These are phyloP conservation scores for Pythium coloratum DNA, from an alignment of 352 stramenopile genomes.

Conservation along the genomic window DNA sequence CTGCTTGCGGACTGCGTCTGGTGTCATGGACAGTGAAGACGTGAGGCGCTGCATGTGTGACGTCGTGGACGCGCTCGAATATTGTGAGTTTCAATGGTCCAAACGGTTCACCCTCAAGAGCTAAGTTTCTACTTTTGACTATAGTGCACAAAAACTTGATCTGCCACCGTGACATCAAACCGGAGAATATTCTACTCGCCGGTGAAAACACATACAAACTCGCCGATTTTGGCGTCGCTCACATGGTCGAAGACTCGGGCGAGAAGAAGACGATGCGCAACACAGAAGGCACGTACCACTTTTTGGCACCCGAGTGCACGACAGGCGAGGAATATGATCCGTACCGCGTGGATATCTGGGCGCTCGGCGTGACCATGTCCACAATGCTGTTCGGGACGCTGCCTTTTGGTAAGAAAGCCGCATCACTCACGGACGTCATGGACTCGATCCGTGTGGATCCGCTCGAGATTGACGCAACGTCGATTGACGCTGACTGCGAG, in stretches of 20 bases:
- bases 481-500: conserved; percentile 44
- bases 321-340: conserved; percentile 74
- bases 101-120: not conserved
- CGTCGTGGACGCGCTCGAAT: conserved; percentile 76
- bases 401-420: conserved; percentile 63
- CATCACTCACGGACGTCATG: conserved; percentile 68
- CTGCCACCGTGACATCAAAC: conserved; percentile 88
- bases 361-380: conserved; percentile 78
- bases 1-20: conserved; percentile 25
- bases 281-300: conserved; percentile 88
- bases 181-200: conserved; percentile 80
- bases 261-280: conserved; percentile 54
- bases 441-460: conserved; percentile 64
- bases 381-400: conserved; percentile 63
- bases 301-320: conserved; percentile 81
- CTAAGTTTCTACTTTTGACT: conserved; percentile 1
- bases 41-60: conserved; percentile 68
- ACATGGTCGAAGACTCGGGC: conserved; percentile 81
- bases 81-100: conserved; percentile 34
- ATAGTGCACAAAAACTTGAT: conserved; percentile 79
- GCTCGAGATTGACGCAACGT: conserved; percentile 34
- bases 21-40: conserved; percentile 36
- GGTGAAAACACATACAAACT: conserved; percentile 72
- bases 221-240: conserved; percentile 61
- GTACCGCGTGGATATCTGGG: conserved; percentile 83